Base-by-base conservation (phyloP, 2,329 filamentous ascomycete species). In the Chrysoporthe austroafricana region DNA sequence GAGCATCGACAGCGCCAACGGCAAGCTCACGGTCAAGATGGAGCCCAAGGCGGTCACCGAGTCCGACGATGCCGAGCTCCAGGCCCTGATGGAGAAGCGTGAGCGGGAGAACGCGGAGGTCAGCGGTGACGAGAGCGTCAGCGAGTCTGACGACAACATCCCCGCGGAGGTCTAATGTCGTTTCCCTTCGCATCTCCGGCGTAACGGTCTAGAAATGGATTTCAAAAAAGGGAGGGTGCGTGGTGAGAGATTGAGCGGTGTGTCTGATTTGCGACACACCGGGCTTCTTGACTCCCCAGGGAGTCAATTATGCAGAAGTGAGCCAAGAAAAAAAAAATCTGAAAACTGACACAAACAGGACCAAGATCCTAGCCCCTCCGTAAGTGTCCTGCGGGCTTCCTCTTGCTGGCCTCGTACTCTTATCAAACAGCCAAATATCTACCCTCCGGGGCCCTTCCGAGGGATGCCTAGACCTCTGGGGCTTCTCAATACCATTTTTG, bases 11-110 rank as follows among this genome's bases (percentile, higher is more conserved):
- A 84, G 81, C 58, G 87, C 91, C 0, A 92, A 92, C 64, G 96
- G 96, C 70, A 89, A 88, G 77, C 91, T 95, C 76, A 87, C 90
- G 56, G 91, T 97, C 74, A 97, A 96, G 89, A 99, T 99, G 96
- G 94, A 96, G 76, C 96, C 96, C 73, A 98, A 98, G 89, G 96
- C 96, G 4, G 96, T 99, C 70, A 99, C 96, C 1, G 96, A 98
- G 86, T 96, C 94, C 79, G 96, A 99, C 76, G 96, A 99, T 77
- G 96, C 95, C 36, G 94, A 97, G 81, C 85, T 99, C 72, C 94
- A 97, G 80, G 96, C 95, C 63, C 87, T 99, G 72, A 99, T 99
- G 96, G 96, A 98, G 86, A 97, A 98, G 90, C 90, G 92, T 73
- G 96, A 97, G 85, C 91, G 93, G 73, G 95, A 98, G 87, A 99